These are phyloP conservation scores for Actinomortierella ambigua DNA, from an alignment of 371 early-diverging fungal genomes.

Conservation along the genomic window DNA sequence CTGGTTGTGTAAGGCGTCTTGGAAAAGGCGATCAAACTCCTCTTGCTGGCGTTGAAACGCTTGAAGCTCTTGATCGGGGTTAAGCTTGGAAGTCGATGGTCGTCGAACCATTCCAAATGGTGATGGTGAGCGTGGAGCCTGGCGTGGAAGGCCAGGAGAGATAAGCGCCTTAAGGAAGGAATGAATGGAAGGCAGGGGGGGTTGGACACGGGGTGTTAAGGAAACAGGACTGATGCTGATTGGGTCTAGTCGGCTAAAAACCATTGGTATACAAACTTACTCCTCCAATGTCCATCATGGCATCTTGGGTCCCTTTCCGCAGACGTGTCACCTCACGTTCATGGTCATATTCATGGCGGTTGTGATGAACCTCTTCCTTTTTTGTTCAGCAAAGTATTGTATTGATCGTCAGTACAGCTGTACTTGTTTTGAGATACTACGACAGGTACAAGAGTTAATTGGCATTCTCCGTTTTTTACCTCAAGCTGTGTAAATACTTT, in stretches of 20 bases:
- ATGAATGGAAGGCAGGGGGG: too few species aligned
- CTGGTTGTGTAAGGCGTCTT: too few species aligned
- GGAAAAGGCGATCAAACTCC: constrained; percentile 13
- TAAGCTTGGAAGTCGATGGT: constrained; percentile 29
- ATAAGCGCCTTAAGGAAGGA: too few species aligned
- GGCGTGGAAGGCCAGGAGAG: too few species aligned
- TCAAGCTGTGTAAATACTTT: constrained; percentile 43
- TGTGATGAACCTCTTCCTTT: constrained; percentile 41
- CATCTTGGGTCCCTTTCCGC: constrained; percentile 15
- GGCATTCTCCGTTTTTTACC: constrained; percentile 8
- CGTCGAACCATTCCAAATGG: constrained; percentile 3
- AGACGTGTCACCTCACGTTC: constrained; percentile 44
- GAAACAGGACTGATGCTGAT: too few species aligned
- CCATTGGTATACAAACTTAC: too few species aligned
- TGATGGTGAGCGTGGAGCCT: too few species aligned
- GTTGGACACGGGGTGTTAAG: too few species aligned
- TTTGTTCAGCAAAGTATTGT: neutral
- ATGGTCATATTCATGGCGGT: constrained; percentile 43
- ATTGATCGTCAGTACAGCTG: neutral
- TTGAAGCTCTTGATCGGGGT: constrained; percentile 39
- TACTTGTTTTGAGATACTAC: neutral
- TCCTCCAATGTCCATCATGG: constrained; percentile 33
- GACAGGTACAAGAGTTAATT: neutral
- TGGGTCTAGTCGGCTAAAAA: too few species aligned
- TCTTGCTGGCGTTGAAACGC: constrained; percentile 36